Percentiles rank a stretch among this genome's conserved stretches.
Conservation (phyloP, 768 basidiomycete species). For the Tylopilus vinaceipallidus region DNA sequence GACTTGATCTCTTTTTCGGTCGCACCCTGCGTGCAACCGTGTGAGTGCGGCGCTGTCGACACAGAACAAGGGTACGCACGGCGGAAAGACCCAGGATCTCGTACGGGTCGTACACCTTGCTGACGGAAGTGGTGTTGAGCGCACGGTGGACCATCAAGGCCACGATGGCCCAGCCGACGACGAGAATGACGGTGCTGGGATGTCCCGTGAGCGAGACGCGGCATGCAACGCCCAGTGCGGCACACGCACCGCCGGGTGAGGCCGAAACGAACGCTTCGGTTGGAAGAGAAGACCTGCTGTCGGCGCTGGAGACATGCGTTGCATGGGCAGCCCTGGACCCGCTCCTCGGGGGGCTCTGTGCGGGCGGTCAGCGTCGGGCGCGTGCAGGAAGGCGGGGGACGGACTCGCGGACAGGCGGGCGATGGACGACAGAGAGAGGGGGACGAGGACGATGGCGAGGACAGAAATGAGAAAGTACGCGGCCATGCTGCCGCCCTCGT, state of each 20-base stretch:
- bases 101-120: conserved; percentile 88
- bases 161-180: conserved; percentile 73
- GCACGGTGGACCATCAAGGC: conserved; percentile 67
- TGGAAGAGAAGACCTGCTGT: conserved; percentile 39
- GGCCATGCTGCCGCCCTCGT: conserved; percentile 84
- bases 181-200: conserved; percentile 55
- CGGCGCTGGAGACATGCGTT: conserved; percentile 57
- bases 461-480: conserved; percentile 91
- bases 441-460: conserved; percentile 79
- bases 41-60: background rate
- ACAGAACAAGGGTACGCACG: conserved; percentile 29
- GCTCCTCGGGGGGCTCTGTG: conserved; percentile 34
- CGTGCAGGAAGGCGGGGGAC: conserved; percentile 20
- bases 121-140: conserved; percentile 51
- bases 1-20: conserved; percentile 93
- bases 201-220: background rate
- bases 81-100: conserved; percentile 80
- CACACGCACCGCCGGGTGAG: conserved; percentile 49
- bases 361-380: conserved; percentile 10
- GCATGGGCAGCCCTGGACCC: conserved; percentile 55
- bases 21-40: conserved; percentile 48
- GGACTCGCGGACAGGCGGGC: conserved; percentile 41
- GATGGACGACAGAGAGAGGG: conserved; percentile 61
- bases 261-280: conserved; percentile 45
- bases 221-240: background rate